Conservation (phyloP, 345 rosid species). For the Corchorus capsularis region DNA sequence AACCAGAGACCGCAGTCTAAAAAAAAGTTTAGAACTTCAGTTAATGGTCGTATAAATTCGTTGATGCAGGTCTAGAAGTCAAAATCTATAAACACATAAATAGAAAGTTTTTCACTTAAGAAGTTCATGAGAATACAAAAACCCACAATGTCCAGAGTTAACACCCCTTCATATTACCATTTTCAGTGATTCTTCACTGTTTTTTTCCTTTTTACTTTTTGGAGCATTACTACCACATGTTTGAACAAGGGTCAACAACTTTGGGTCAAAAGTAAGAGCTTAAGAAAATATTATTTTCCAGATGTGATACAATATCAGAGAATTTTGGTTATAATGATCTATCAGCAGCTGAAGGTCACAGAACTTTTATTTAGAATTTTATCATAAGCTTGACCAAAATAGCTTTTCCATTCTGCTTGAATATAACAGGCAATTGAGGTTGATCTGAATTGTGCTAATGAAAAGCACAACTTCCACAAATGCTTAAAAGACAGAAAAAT, state of each 20-base stretch:
- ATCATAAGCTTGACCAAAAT: background rate
- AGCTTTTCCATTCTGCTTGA: background rate
- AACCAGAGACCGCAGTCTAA: background rate
- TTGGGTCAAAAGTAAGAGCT: background rate
- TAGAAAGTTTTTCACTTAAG: background rate
- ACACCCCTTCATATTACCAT: background rate
- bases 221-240: background rate
- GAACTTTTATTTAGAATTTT: background rate
- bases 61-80: background rate
- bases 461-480: background rate
- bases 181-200: background rate
- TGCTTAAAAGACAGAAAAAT: background rate
- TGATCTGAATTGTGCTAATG: background rate
- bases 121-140: background rate
- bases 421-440: background rate
- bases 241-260: background rate
- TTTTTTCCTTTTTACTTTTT: background rate
- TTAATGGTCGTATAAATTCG: background rate
- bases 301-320: background rate
- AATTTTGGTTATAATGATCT: background rate
- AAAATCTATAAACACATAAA: background rate
- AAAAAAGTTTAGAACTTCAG: background rate
- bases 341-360: background rate
- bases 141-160: background rate
- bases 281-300: background rate